phyloP scores from a whole-genome alignment of 805 yeast species.

The Lachancea kluyveri region DNA sequence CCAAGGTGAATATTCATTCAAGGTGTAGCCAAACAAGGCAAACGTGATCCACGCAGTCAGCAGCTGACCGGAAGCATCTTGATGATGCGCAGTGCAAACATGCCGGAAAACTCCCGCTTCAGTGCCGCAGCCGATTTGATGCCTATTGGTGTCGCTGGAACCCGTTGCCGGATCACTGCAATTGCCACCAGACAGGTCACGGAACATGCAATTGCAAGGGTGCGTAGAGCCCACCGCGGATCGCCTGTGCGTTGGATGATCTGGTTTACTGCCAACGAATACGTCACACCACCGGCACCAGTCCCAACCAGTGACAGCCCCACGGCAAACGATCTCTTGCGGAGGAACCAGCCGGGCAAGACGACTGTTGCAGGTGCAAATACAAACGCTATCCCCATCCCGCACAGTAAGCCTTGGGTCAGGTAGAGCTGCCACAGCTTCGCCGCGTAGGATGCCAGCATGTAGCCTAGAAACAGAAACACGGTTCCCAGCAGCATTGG shows the following conservation, averaged over 20 bases:
- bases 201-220: conserved; percentile 30
- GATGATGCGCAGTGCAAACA: conserved; percentile 27
- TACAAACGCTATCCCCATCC: conserved; percentile 39
- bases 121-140: conserved; percentile 12
- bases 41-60: conserved; percentile 24
- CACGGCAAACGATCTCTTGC: conserved; percentile 38
- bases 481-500: conserved; percentile 39
- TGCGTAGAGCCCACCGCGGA: conserved; percentile 37
- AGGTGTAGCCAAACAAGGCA: conserved; percentile 30
- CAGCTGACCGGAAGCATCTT: conserved; percentile 19
- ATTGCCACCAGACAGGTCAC: conserved; percentile 31
- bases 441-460: conserved; percentile 49
- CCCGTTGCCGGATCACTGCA: too few relatives aligned
- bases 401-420: conserved; percentile 55
- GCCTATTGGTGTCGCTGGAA: too few relatives aligned
- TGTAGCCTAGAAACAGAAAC: conserved; percentile 41
- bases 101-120: conserved; percentile 16
- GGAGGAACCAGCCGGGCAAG: conserved; percentile 50
- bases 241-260: conserved; percentile 32
- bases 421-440: conserved; percentile 51
- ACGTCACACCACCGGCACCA: conserved; percentile 37
- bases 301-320: conserved; percentile 38
- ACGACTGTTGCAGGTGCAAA: conserved; percentile 44
- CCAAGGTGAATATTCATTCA: too few relatives aligned
- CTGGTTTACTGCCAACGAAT: conserved; percentile 29